phyloP scores from a whole-genome alignment of 495 filamentous ascomycete genomes.

The Cercophora newfieldiana region DNA sequence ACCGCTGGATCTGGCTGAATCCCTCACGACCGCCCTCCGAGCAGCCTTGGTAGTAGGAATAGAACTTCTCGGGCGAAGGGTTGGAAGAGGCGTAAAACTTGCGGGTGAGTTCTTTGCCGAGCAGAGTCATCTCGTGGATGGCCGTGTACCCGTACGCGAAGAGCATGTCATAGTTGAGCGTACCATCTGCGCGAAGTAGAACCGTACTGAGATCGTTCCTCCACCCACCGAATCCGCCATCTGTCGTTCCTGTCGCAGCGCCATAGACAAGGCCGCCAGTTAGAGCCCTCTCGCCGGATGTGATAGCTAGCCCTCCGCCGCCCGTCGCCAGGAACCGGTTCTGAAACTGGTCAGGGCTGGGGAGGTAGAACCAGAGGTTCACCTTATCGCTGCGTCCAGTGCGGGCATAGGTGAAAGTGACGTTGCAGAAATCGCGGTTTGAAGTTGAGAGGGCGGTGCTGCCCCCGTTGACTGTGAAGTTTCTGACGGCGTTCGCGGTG shows the following conservation, averaged over 20 bases:
- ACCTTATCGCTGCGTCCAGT: constrained; percentile 38
- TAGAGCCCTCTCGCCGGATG: constrained; percentile 38
- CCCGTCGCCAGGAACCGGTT: constrained; percentile 49
- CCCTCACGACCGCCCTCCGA: constrained; percentile 56
- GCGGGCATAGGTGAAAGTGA: constrained; percentile 49
- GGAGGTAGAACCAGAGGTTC: constrained; percentile 43
- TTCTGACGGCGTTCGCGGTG: no score
- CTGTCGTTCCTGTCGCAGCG: constrained; percentile 46
- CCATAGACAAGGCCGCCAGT: constrained; percentile 46
- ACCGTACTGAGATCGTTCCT: constrained; percentile 34
- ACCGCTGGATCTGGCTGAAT: constrained; percentile 55
- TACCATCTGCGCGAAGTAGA: constrained; percentile 45
- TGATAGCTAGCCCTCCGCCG: constrained; percentile 49
- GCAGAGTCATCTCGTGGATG: constrained; percentile 31
- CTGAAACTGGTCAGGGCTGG: constrained; percentile 40
- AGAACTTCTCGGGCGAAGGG: constrained; percentile 51
- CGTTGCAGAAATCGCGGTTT: constrained; percentile 50
- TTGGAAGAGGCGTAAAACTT: constrained; percentile 42
- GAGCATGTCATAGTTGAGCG: constrained; percentile 43
- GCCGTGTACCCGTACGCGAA: constrained; percentile 49
- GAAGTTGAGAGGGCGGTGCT: no score
- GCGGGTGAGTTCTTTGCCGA: constrained; percentile 36
- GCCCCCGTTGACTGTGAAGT: no score
- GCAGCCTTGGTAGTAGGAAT: constrained; percentile 56
- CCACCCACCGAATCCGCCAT: constrained; percentile 55